Conservation (phyloP, 148 eudicot genomes). For the Chenopodium berlandieri region DNA sequence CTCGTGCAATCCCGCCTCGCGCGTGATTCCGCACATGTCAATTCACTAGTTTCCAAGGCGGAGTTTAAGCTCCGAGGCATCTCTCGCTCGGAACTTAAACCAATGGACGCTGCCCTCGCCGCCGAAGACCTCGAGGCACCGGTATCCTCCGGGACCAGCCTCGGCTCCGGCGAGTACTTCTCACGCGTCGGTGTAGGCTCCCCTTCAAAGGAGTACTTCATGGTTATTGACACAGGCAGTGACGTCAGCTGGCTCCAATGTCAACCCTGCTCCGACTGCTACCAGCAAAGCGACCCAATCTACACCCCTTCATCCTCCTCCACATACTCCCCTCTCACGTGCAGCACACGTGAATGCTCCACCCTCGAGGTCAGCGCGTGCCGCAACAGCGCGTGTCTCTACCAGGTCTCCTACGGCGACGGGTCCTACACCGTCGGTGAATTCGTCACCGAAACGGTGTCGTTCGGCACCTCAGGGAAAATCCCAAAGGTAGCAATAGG, state of each 20-base stretch:
- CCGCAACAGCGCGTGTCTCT: conserved; percentile 38
- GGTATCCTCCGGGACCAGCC: conserved; percentile 55
- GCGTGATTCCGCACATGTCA: conserved; percentile 59
- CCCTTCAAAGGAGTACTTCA: conserved; percentile 46
- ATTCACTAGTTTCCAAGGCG: conserved; percentile 29
- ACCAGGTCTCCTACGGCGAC: conserved; percentile 85
- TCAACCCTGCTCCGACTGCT: conserved; percentile 66
- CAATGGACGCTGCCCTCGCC: neutral
- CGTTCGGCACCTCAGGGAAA: conserved; percentile 52
- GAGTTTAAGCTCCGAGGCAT: conserved; percentile 28
- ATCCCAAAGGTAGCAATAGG: conserved; percentile 58
- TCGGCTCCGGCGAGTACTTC: conserved; percentile 90
- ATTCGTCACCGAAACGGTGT: conserved; percentile 66
- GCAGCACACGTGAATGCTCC: conserved; percentile 46
- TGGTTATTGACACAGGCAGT: conserved; percentile 78
- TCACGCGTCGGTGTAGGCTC: conserved; percentile 66
- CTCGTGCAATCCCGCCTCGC: conserved; percentile 59
- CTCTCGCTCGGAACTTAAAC: conserved; percentile 33
- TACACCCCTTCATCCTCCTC: conserved; percentile 51
- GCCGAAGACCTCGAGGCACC: conserved; percentile 41
- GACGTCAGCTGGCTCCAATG: conserved; percentile 90
- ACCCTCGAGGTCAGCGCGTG: conserved; percentile 50
- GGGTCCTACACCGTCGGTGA: conserved; percentile 79
- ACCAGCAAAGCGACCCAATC: conserved; percentile 68
- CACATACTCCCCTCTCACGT: conserved; percentile 41